These are phyloP conservation scores for Phytophthora nicotianae DNA, from an alignment of 352 stramenopile species.

Conservation along the genomic window DNA sequence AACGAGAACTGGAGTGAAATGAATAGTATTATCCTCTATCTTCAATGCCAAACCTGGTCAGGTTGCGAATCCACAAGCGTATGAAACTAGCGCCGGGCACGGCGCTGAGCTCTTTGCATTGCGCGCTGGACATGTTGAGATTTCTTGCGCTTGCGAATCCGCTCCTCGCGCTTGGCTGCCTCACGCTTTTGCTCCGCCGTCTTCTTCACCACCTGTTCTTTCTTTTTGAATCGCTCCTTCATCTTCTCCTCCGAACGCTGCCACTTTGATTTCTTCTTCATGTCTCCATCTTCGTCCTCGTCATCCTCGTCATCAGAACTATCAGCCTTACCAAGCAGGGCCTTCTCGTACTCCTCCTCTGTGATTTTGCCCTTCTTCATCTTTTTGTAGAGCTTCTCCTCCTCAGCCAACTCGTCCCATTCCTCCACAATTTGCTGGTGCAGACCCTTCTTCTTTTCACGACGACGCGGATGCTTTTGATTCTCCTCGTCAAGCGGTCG, in stretches of 20 bases:
- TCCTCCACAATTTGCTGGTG: constrained; percentile 98
- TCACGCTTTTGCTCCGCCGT: constrained; percentile 77
- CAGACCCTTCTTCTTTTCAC: constrained; percentile 96
- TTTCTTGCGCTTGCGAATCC: constrained; percentile 86
- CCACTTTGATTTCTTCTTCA: constrained; percentile 68
- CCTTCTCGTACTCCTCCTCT: constrained; percentile 92
- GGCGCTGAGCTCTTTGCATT: constrained; percentile 56
- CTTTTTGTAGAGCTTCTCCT: constrained; percentile 97
- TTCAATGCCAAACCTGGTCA: constrained; percentile 3
- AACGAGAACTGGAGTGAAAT: constrained; percentile 8
- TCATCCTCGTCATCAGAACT: constrained; percentile 45
- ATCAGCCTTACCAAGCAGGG: constrained; percentile 59
- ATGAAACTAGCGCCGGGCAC: constrained; percentile 33
- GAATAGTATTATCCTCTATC: constrained; percentile 43
- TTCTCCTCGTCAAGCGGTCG: constrained; percentile 57
- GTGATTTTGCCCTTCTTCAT: constrained; percentile 98
- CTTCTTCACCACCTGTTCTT: constrained; percentile 74
- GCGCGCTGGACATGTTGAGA: constrained; percentile 67
- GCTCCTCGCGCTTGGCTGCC: constrained; percentile 77
- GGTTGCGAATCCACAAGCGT: constrained; percentile 2
- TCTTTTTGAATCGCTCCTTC: constrained; percentile 88
- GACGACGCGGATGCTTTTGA: constrained; percentile 76
- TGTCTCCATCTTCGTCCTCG: constrained; percentile 33
- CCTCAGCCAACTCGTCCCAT: constrained; percentile 99
- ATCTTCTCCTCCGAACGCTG: constrained; percentile 66